Evolutionary conservation across 805 yeast genomes (phyloP).

Genomic region (Dipodascus albidus): DNA sequence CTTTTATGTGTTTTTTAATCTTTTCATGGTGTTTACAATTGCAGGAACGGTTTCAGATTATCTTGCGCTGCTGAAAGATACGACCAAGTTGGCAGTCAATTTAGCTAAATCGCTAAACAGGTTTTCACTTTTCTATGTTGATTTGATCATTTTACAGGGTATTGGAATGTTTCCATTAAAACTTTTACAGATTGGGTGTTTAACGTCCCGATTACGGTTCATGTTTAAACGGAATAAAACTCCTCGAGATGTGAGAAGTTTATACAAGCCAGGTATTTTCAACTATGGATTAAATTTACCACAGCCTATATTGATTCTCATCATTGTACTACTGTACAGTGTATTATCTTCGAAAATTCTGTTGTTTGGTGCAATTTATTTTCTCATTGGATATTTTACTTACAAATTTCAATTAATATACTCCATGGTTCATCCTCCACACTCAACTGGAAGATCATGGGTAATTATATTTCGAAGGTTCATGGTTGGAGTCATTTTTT

Average conservation of each 20-base stretch:
- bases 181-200: slow-evolving; percentile 63
- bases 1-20: slow-evolving; percentile 85
- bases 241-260: slow-evolving; percentile 65
- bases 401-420: slow-evolving; percentile 84
- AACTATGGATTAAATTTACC: slow-evolving; percentile 88
- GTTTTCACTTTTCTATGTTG: slow-evolving; percentile 80
- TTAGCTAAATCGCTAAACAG: slow-evolving; percentile 73
- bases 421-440: slow-evolving; percentile 90
- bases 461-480: slow-evolving; percentile 78
- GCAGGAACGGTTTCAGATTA: slow-evolving; percentile 84
- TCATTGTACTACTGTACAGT: slow-evolving; percentile 77
- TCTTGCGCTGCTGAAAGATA: slow-evolving; percentile 74
- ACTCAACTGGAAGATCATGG: slow-evolving; percentile 96
- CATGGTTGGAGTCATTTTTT: slow-evolving; percentile 64
- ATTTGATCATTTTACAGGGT: slow-evolving; percentile 68
- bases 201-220: slow-evolving; percentile 50
- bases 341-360: slow-evolving; percentile 82
- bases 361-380: slow-evolving; percentile 74
- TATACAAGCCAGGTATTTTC: slow-evolving; percentile 83
- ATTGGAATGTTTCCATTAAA: slow-evolving; percentile 86
- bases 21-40: slow-evolving; percentile 86
- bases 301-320: slow-evolving; percentile 76
- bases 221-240: slow-evolving; percentile 57
- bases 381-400: slow-evolving; percentile 74
- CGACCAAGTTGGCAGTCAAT: slow-evolving; percentile 78